Evolutionary conservation across 75 land plant genomes (phyloP).

Genomic region (Cunninghamia lanceolata): DNA sequence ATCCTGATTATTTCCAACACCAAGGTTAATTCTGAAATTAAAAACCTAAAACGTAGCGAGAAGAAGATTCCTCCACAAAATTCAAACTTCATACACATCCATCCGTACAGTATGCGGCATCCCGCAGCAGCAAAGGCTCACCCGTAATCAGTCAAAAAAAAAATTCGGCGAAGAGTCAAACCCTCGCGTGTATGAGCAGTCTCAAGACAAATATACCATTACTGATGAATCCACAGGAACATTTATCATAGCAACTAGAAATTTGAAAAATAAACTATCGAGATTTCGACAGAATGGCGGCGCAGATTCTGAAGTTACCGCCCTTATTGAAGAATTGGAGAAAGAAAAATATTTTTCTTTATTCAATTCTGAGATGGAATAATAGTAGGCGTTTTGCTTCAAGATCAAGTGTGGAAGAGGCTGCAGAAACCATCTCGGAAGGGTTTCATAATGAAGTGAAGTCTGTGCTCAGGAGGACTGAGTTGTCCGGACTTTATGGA

Average conservation of each 20-base stretch:
- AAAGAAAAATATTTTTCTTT: background rate
- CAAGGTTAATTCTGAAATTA: no score
- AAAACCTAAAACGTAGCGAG: no score
- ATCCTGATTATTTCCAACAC: no score
- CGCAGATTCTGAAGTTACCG: background rate
- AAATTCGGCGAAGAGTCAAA: no score
- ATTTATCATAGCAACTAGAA: background rate
- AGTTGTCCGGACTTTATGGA: conserved; percentile 78
- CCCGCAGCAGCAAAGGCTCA: no score
- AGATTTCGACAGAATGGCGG: background rate
- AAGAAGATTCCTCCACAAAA: no score
- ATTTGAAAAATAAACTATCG: background rate
- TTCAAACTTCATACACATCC: no score
- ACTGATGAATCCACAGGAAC: background rate
- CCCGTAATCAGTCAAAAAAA: no score
- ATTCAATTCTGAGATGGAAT: background rate
- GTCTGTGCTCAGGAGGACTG: conserved; percentile 16
- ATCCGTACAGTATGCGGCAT: no score
- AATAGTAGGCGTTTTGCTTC: background rate
- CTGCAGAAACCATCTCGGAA: background rate
- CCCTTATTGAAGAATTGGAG: background rate
- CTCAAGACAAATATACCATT: background rate
- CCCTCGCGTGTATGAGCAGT: background rate
- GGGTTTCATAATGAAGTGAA: background rate
- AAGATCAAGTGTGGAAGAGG: background rate